Evolutionary conservation across 2,329 filamentous ascomycete species (phyloP), one percentile per base, ranked within the genome.

Genomic region (Fusarium lateritium): DNA sequence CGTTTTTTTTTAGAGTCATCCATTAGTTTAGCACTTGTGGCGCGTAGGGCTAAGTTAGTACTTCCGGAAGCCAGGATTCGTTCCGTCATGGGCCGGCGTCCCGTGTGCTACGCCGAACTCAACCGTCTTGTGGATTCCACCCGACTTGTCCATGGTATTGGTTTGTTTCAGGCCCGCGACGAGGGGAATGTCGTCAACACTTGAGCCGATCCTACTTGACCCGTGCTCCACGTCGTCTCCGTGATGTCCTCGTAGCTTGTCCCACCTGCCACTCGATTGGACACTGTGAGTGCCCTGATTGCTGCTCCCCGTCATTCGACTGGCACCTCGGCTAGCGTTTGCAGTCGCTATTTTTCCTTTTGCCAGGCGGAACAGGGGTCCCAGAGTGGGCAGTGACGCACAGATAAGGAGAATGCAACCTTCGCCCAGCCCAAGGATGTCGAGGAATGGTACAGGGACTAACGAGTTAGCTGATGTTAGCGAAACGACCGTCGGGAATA

Each of bases 181-280:
- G 8, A 75, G 71, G 10, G 72, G 72, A 8, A 75, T 75, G 17
- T 75, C 72, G 51, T 75, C 73, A 13, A 75, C 67, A 24, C 73
- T 74, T 4, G 66, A 65, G 6, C 63, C 71, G 59, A 72, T 61
- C 11, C 59, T 56, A 14, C 55, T 70, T 15, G 67, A 74, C 10
- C 34, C 44, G 24, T 65, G 38, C 46, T 73, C 73, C 14, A 51
- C 44, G 40, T 75, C 73, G 11, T 67, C 68, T 19, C 65, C 50
- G 21, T 65, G 64, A 45, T 60, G 50, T 14, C 65, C 60, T 26
- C 57, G 54, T 14, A 67, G 42, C 21, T 71, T 56, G n/a, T 61
- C 56, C 69, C 70, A 73, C 36, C 57, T 51, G 2, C 58, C 56
- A 22, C 54, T 64, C 3, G 36, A 50, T 14, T 43, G 55, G 0